phyloP scores from a whole-genome alignment of 176 grass and related monocot species.

The Avena sativa region DNA sequence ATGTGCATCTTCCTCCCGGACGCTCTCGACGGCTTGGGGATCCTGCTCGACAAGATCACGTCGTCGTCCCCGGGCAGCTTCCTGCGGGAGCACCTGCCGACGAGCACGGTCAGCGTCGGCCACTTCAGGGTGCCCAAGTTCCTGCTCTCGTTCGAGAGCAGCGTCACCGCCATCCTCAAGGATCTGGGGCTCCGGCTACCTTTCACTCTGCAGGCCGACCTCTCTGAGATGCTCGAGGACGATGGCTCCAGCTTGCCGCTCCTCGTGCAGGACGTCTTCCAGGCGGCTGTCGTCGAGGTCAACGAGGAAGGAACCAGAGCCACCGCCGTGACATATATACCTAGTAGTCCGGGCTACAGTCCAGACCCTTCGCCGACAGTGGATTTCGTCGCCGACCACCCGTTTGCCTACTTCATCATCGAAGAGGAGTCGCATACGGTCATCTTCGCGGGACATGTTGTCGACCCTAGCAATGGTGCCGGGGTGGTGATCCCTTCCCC shows the following conservation, averaged over 20 bases:
- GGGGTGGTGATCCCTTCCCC: neutral
- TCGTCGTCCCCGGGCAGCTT: neutral
- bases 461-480: neutral
- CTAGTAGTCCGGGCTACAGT: neutral
- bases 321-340: neutral
- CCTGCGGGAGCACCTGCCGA: neutral
- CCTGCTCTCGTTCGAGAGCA: neutral
- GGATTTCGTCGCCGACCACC: conserved; percentile 6
- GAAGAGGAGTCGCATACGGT: neutral
- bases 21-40: neutral
- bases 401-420: conserved; percentile 11
- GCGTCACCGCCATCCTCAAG: neutral
- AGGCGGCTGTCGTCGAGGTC: neutral
- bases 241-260: neutral
- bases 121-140: neutral
- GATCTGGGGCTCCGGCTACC: conserved; percentile 2
- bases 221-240: neutral
- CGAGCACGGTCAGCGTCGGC: neutral
- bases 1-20: conserved; percentile 19
- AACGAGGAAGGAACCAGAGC: conserved; percentile 14
- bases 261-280: neutral
- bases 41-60: neutral
- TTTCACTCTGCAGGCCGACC: neutral
- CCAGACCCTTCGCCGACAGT: neutral
- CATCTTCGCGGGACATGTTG: neutral